Percentiles rank a stretch among this genome's conserved stretches.
phyloP scores from a whole-genome alignment of 345 rosid species.

The Populus nigra region DNA sequence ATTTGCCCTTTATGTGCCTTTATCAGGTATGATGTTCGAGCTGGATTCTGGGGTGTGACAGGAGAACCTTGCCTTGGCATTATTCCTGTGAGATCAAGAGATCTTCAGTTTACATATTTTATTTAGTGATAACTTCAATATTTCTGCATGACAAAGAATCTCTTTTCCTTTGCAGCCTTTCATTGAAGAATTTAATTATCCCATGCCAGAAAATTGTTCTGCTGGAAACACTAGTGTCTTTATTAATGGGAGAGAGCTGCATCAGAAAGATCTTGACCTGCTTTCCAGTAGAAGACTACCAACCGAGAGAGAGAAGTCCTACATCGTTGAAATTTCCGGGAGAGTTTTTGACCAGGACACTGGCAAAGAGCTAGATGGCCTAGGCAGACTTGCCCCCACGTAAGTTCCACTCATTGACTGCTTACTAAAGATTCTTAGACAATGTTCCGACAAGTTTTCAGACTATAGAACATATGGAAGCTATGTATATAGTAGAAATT shows the following conservation, averaged over 20 bases:
- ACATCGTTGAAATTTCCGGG: conserved; percentile 19
- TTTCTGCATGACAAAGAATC: not conserved
- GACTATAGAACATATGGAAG: not conserved
- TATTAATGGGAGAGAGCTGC: conserved; percentile 31
- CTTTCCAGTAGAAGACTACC: conserved; percentile 28
- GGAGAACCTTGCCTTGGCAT: conserved; percentile 30
- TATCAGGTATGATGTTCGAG: conserved; percentile 27
- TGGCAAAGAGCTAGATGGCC: conserved; percentile 11
- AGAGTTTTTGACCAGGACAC: conserved; percentile 21
- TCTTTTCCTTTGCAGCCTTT: conserved; percentile 15
- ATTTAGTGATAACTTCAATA: not conserved
- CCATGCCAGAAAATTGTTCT: conserved; percentile 23
- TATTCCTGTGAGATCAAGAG: conserved; percentile 29
- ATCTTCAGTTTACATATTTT: not conserved
- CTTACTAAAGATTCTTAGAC: not conserved
- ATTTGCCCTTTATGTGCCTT: not conserved
- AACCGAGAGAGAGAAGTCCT: conserved; percentile 12
- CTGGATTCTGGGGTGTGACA: conserved; percentile 36
- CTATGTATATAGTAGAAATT: not conserved
- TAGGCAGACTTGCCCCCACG: conserved; percentile 36
- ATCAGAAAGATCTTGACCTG: conserved; percentile 22
- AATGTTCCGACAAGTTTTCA: not conserved
- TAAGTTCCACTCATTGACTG: conserved; percentile 9
- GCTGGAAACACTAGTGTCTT: conserved; percentile 25
- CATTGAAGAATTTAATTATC: conserved; percentile 26